Conservation (phyloP, 108 stramenopile genomes). For the Skeletonema marinoi region DNA sequence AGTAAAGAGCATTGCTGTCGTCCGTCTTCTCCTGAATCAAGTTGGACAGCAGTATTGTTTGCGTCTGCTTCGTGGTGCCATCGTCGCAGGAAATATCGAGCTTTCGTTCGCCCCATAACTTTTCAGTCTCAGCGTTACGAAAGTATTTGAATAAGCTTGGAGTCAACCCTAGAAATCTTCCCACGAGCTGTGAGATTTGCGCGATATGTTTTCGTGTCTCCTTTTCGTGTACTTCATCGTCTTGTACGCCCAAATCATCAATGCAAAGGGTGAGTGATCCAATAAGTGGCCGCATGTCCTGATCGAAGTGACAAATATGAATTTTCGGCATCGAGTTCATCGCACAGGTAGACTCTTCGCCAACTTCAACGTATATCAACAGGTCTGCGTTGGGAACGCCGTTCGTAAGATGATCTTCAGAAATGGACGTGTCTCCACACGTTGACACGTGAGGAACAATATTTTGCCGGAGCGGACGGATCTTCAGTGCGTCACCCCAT, state of each 20-base stretch:
- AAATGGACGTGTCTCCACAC: constrained; percentile 20
- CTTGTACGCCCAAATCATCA: constrained; percentile 64
- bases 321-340: constrained; percentile 21
- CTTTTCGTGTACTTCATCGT: constrained; percentile 62
- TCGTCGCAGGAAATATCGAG: constrained; percentile 36
- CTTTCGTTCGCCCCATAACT: constrained; percentile 23
- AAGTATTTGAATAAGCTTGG: constrained; percentile 70
- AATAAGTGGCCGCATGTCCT: constrained; percentile 71
- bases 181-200: constrained; percentile 19
- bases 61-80: constrained; percentile 18
- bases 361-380: constrained; percentile 32
- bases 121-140: constrained; percentile 72
- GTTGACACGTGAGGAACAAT: constrained; percentile 16
- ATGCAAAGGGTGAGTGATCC: constrained; percentile 78
- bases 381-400: constrained; percentile 38
- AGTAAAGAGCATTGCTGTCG: constrained; percentile 1
- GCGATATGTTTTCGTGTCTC: constrained; percentile 33
- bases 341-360: constrained; percentile 14
- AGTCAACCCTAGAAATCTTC: constrained; percentile 72
- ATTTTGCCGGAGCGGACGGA: constrained; percentile 11
- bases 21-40: constrained; percentile 31
- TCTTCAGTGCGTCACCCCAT: constrained; percentile 28
- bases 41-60: constrained; percentile 35
- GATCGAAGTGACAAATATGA: constrained; percentile 52
- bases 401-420: constrained; percentile 23